Conservation (phyloP, 2,329 filamentous ascomycete genomes). For the Pseudogymnoascus verrucosus region DNA sequence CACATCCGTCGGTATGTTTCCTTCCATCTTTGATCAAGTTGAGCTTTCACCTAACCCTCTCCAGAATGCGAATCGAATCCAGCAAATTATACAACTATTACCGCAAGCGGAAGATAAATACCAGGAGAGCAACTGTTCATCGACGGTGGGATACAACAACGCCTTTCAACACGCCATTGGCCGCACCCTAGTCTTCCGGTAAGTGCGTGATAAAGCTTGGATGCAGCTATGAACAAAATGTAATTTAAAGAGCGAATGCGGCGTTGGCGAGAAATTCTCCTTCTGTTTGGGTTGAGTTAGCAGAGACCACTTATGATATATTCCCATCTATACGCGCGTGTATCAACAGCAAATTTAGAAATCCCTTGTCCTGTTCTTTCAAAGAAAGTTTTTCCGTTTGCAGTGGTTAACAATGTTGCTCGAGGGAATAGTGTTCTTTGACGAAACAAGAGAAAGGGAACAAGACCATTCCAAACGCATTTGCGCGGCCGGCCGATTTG, state of each 20-base stretch:
- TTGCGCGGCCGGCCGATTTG: neutral
- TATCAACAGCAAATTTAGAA: slow-evolving; percentile 3
- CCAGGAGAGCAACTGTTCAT: slow-evolving; percentile 43
- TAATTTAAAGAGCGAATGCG: slow-evolving; percentile 7
- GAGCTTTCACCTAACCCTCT: slow-evolving; percentile 14
- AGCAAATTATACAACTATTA: slow-evolving; percentile 58
- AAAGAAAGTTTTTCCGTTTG: neutral
- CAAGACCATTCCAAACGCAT: neutral
- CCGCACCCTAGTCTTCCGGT: neutral
- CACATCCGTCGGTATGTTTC: slow-evolving; percentile 60
- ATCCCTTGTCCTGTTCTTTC: neutral
- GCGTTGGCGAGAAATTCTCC: neutral
- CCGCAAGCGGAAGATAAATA: slow-evolving; percentile 48
- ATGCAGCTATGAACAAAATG: neutral
- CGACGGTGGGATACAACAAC: slow-evolving; percentile 13
- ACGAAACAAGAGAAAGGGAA: neutral
- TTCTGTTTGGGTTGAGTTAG: neutral
- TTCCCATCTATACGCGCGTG: neutral
- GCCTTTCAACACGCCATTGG: slow-evolving; percentile 5
- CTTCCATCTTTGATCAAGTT: neutral
- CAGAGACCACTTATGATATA: neutral
- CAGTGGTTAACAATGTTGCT: neutral
- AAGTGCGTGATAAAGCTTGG: neutral
- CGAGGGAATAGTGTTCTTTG: neutral
- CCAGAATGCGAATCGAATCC: slow-evolving; percentile 53